phyloP scores from a whole-genome alignment of 352 stramenopile genomes.

The Pythium phragmitis region DNA sequence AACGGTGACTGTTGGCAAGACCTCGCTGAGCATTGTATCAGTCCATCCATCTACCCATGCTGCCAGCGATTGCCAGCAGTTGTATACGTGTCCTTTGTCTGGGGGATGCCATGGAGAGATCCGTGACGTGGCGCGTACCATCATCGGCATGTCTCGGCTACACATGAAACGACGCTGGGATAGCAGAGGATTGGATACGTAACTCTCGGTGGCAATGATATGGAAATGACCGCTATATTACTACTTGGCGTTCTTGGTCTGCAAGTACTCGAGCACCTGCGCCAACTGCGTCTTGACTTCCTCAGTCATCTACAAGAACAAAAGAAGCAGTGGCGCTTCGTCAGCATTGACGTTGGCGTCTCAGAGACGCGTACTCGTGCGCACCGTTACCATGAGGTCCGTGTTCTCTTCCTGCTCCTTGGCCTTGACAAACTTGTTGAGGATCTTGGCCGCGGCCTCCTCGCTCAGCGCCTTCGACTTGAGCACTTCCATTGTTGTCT shows the following conservation, averaged over 20 bases:
- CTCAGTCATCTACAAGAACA: slow-evolving; percentile 57
- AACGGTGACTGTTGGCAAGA: neutral
- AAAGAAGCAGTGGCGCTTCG: neutral
- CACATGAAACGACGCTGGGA: too few species aligned
- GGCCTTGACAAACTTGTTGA: slow-evolving; percentile 72
- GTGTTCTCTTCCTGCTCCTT: slow-evolving; percentile 67
- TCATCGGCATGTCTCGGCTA: too few species aligned
- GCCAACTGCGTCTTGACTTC: slow-evolving; percentile 74
- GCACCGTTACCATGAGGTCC: slow-evolving; percentile 57
- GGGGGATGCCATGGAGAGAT: too few species aligned
- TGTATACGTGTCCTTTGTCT: too few species aligned
- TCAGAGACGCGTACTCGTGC: neutral
- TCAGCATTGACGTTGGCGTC: neutral
- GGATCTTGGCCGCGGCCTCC: slow-evolving; percentile 64
- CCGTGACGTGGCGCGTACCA: too few species aligned
- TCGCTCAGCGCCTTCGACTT: slow-evolving; percentile 60
- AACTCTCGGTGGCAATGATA: neutral
- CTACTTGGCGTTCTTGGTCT: slow-evolving; percentile 40
- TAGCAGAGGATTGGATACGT: neutral
- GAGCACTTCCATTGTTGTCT: slow-evolving; percentile 59
- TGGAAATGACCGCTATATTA: neutral
- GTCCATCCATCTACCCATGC: too few species aligned
- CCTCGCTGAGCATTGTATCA: too few species aligned
- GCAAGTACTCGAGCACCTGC: slow-evolving; percentile 72
- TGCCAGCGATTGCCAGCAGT: too few species aligned